Percentiles rank a stretch among this genome's conserved stretches.
Evolutionary conservation across 2,329 filamentous ascomycete genomes (phyloP).

Genomic region (Aspergillus pseudoglaucus): DNA sequence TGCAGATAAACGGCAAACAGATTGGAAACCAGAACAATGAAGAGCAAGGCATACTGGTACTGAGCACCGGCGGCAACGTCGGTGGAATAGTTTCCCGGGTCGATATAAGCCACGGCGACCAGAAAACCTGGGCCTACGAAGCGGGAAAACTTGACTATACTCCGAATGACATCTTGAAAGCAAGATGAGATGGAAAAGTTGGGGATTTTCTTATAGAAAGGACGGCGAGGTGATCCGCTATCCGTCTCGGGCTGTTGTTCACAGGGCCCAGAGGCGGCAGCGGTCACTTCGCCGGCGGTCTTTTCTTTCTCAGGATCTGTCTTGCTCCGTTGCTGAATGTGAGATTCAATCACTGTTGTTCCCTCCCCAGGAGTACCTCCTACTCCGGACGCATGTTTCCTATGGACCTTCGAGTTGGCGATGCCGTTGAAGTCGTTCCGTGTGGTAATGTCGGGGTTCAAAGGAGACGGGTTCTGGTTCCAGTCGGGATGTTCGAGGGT

Average conservation of each 20-base stretch:
- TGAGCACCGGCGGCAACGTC: constrained; percentile 43
- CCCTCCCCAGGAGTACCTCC: constrained; percentile 17
- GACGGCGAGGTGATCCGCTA: constrained; percentile 27
- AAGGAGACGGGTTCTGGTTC: constrained; percentile 56
- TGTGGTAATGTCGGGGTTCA: constrained; percentile 57
- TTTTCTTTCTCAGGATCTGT: constrained; percentile 16
- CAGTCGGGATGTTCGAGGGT: constrained; percentile 46
- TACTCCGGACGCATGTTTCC: constrained; percentile 28
- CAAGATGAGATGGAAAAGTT: background rate
- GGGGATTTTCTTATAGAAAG: constrained; percentile 5
- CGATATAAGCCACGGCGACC: constrained; percentile 45
- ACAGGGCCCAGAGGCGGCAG: constrained; percentile 19
- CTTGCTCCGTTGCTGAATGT: constrained; percentile 15
- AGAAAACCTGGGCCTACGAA: constrained; percentile 45
- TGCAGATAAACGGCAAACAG: constrained; percentile 44
- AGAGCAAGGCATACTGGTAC: constrained; percentile 40
- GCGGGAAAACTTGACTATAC: constrained; percentile 34
- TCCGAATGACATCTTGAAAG: constrained; percentile 10
- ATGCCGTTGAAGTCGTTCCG: constrained; percentile 56
- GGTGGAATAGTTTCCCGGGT: constrained; percentile 46
- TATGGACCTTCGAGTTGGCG: constrained; percentile 50
- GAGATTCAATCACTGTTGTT: constrained; percentile 15
- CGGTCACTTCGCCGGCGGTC: constrained; percentile 21
- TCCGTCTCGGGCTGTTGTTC: constrained; percentile 22
- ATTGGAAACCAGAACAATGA: constrained; percentile 44